Evolutionary conservation across 164 flowering plant species (phyloP).

Genomic region (Protea cynaroides): DNA sequence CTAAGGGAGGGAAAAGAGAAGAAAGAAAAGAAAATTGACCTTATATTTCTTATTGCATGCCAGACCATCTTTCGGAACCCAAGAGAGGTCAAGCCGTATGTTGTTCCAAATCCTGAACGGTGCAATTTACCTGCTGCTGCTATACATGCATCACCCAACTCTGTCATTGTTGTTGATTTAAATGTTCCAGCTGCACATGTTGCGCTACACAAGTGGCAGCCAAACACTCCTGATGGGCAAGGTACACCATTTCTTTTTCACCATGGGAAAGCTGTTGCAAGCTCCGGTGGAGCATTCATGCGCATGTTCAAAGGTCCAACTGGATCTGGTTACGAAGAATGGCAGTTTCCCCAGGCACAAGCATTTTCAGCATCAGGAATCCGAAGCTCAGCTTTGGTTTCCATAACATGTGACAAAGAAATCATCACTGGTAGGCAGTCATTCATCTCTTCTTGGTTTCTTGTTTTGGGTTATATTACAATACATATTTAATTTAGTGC

Average conservation of each 20-base stretch:
- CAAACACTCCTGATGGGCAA: constrained; percentile 96
- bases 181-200: constrained; percentile 93
- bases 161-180: constrained; percentile 67
- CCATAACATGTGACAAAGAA: constrained; percentile 79
- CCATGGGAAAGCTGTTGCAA: constrained; percentile 63
- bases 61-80: constrained; percentile 97
- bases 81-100: constrained; percentile 65
- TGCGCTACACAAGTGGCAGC: constrained; percentile 97
- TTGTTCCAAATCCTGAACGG: constrained; percentile 74
- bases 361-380: constrained; percentile 85
- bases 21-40: no score
- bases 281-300: constrained; percentile 73
- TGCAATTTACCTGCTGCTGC: constrained; percentile 96
- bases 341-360: constrained; percentile 82
- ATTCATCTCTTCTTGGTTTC: not conserved
- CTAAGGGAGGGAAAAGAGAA: not conserved
- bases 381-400: constrained; percentile 69
- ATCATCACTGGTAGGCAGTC: constrained; percentile 67
- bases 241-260: constrained; percentile 92
- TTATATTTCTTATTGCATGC: constrained; percentile 10
- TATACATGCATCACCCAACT: constrained; percentile 75
- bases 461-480: not conserved
- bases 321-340: constrained; percentile 57
- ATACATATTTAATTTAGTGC: not conserved
- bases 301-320: constrained; percentile 84